Percentiles rank a stretch among this genome's conserved stretches.
Conservation (phyloP, 306 rosid species). For the Vigna radiata region DNA sequence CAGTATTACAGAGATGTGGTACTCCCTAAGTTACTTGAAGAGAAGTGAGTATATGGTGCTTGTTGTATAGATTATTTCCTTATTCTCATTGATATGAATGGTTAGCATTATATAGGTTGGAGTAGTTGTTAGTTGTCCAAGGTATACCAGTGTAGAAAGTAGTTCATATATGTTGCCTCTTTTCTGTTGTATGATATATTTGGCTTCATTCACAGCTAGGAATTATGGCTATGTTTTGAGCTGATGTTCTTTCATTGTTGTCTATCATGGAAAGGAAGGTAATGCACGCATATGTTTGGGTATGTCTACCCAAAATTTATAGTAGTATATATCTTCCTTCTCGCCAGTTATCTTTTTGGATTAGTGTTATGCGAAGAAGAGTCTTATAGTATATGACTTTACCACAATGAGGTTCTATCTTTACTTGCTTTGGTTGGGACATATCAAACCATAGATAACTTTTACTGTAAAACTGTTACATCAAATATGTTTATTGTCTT, state of each 20-base stretch:
- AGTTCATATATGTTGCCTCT: slow-evolving; percentile 6
- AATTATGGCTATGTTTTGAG: background rate
- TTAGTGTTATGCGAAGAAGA: background rate
- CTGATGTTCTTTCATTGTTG: slow-evolving; percentile 14
- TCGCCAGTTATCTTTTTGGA: background rate
- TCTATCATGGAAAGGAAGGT: slow-evolving; percentile 8
- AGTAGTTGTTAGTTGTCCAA: slow-evolving; percentile 36
- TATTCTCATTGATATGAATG: slow-evolving; percentile 32
- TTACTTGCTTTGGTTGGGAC: background rate
- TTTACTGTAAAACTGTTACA: background rate
- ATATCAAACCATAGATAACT: slow-evolving; percentile 12
- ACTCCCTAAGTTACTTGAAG: slow-evolving; percentile 94
- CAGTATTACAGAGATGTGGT: slow-evolving; percentile 80
- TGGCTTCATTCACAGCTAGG: slow-evolving; percentile 29
- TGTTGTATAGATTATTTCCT: slow-evolving; percentile 25
- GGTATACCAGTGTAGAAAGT: slow-evolving; percentile 28
- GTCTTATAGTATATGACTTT: background rate
- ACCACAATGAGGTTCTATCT: background rate
- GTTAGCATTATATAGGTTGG: slow-evolving; percentile 27
- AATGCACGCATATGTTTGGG: background rate
- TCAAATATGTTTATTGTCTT: slow-evolving; percentile 31
- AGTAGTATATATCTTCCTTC: slow-evolving; percentile 24
- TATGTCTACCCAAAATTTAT: background rate
- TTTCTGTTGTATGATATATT: slow-evolving; percentile 10
- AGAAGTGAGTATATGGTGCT: slow-evolving; percentile 67